Percentiles rank a stretch among this genome's conserved stretches.
Conservation (phyloP, 225 moss, liverwort and hornwort species). For the Marchantia polymorpha region DNA sequence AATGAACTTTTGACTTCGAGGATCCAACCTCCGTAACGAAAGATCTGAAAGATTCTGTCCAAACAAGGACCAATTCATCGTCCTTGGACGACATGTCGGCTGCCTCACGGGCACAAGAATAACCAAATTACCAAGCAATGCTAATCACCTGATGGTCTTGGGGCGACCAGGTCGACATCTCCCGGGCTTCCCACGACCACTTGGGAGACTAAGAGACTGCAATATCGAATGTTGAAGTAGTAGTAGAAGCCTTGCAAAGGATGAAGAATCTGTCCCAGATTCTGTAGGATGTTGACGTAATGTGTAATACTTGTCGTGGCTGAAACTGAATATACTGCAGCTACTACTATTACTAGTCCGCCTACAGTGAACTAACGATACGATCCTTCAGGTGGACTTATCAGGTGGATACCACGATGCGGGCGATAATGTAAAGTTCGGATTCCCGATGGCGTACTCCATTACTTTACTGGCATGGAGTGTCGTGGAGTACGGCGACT, state of each 20-base stretch:
- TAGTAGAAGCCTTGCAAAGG: neutral
- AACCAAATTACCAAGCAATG: no score
- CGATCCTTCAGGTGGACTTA: slow-evolving; percentile 46
- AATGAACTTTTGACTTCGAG: neutral
- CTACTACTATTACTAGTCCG: neutral
- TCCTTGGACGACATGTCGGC: no score
- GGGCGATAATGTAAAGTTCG: slow-evolving; percentile 60
- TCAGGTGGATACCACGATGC: slow-evolving; percentile 58
- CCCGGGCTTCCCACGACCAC: neutral
- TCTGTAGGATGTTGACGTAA: neutral
- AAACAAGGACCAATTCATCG: neutral
- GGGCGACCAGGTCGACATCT: no score
- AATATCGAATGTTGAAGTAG: neutral
- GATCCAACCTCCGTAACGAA: neutral
- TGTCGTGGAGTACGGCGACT: slow-evolving; percentile 40
- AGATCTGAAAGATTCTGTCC: neutral
- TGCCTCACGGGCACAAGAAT: no score
- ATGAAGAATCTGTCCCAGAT: neutral
- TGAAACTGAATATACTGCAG: neutral
- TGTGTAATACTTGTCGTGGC: neutral
- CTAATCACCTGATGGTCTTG: no score
- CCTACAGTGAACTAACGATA: slow-evolving; percentile 37
- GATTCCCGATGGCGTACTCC: slow-evolving; percentile 47
- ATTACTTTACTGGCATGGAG: slow-evolving; percentile 47
- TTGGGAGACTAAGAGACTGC: neutral